Evolutionary conservation across 108 stramenopile genomes (phyloP).

Genomic region (Nitzschia palea): DNA sequence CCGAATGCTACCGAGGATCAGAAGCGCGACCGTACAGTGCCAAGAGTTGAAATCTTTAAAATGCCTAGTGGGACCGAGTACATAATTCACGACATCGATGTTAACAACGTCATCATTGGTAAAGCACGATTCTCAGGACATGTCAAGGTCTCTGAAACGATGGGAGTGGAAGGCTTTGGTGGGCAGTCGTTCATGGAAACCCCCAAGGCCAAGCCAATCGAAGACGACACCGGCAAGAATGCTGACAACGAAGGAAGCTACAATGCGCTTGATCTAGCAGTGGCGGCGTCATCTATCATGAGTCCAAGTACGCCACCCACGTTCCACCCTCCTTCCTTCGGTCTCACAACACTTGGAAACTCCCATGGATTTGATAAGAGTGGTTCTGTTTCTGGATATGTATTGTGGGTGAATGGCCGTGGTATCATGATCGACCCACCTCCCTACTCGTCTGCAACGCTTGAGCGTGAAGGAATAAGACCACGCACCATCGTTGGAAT

Average conservation of each 20-base stretch:
- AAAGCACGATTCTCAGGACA: conserved; percentile 66
- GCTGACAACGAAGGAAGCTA: conserved; percentile 1
- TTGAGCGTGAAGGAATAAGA: conserved; percentile 85
- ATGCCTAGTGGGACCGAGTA: conserved; percentile 88
- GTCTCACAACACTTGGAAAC: conserved; percentile 91
- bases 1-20: conserved; percentile 66
- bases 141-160: conserved; percentile 71
- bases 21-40: conserved; percentile 50
- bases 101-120: conserved; percentile 66
- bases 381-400: conserved; percentile 93
- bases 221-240: conserved; percentile 6
- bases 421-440: conserved; percentile 97
- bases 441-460: conserved; percentile 85
- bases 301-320: conserved; percentile 45
- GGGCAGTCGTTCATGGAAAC: conserved; percentile 3
- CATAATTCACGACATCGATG: conserved; percentile 81
- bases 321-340: conserved; percentile 91
- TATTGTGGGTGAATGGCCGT: conserved; percentile 92
- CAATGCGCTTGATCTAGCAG: background rate
- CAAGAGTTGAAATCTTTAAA: conserved; percentile 80
- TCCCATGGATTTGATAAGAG: conserved; percentile 93
- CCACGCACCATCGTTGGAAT: conserved; percentile 89
- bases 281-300: conserved; percentile 1
- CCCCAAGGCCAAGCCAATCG: background rate
- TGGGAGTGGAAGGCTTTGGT: conserved; percentile 71